phyloP scores from a whole-genome alignment of 441 rosid genomes.

The Theobroma grandiflorum region DNA sequence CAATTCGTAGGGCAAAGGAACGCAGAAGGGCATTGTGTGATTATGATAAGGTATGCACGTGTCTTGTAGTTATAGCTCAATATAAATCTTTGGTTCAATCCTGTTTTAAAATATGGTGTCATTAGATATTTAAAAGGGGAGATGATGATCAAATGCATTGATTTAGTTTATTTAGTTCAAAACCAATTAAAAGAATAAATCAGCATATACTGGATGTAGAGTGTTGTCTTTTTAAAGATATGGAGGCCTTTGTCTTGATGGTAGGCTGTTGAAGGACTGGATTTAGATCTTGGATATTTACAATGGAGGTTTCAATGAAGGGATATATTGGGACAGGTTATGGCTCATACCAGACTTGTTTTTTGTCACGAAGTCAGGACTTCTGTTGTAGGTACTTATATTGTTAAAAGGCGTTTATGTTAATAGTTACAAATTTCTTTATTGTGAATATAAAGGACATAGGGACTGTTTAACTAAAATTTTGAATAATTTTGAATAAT shows the following conservation, averaged over 20 bases:
- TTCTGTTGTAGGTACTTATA: not conserved
- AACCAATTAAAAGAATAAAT: conserved; percentile 7
- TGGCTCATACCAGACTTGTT: not conserved
- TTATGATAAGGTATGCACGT: conserved; percentile 32
- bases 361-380: not conserved
- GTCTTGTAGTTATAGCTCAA: conserved; percentile 16
- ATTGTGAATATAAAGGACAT: not conserved
- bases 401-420: not conserved
- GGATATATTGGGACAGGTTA: conserved; percentile 7
- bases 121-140: not conserved
- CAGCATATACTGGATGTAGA: not conserved
- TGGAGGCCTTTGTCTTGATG: conserved; percentile 9
- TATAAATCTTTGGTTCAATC: conserved; percentile 16
- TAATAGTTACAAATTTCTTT: not conserved
- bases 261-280: not conserved
- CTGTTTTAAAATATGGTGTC: conserved; percentile 1
- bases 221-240: not conserved
- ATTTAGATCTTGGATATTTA: not conserved
- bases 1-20: conserved; percentile 46
- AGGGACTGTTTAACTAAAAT: not conserved
- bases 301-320: not conserved
- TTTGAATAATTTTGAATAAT: not conserved
- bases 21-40: conserved; percentile 37
- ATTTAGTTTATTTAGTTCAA: not conserved
- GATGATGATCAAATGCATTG: not conserved